These are phyloP conservation scores for Eucalyptus camaldulensis DNA, from an alignment of 345 rosid species.

Conservation along the genomic window DNA sequence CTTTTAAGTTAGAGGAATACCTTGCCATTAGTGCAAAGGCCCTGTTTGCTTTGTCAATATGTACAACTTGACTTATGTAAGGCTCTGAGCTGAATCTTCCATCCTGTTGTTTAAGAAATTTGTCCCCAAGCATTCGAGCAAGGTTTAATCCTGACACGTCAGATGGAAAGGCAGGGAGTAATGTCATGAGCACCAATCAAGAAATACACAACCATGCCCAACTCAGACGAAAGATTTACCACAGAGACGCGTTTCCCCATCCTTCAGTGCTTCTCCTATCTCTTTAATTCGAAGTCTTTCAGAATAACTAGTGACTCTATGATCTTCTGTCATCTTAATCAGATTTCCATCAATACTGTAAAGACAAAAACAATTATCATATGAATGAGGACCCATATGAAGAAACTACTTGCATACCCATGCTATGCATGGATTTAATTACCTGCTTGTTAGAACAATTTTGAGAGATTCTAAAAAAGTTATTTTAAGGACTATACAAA, in stretches of 20 bases:
- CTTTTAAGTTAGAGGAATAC: constrained; percentile 13
- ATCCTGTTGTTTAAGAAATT: constrained; percentile 87
- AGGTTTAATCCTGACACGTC: constrained; percentile 64
- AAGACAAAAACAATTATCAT: neutral
- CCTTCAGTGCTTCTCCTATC: constrained; percentile 62
- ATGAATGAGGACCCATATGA: neutral
- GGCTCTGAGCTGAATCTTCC: constrained; percentile 81
- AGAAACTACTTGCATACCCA: neutral
- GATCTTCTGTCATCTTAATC: constrained; percentile 90
- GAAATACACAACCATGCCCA: neutral
- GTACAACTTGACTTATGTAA: constrained; percentile 59
- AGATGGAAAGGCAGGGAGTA: neutral
- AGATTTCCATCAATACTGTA: constrained; percentile 63
- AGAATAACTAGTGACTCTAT: constrained; percentile 52
- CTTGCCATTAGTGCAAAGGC: constrained; percentile 80
- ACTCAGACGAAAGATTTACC: constrained; percentile 17
- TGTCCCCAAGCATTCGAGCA: constrained; percentile 96
- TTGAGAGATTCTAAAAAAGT: neutral
- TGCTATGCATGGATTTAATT: neutral
- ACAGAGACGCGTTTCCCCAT: constrained; percentile 64
- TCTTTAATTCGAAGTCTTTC: constrained; percentile 63
- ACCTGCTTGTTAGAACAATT: neutral
- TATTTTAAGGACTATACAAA: neutral
- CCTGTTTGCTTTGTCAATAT: constrained; percentile 35
- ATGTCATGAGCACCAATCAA: neutral